Evolutionary conservation across 2,329 filamentous ascomycete species (phyloP).

Genomic region (Biscogniauxia sp.): DNA sequence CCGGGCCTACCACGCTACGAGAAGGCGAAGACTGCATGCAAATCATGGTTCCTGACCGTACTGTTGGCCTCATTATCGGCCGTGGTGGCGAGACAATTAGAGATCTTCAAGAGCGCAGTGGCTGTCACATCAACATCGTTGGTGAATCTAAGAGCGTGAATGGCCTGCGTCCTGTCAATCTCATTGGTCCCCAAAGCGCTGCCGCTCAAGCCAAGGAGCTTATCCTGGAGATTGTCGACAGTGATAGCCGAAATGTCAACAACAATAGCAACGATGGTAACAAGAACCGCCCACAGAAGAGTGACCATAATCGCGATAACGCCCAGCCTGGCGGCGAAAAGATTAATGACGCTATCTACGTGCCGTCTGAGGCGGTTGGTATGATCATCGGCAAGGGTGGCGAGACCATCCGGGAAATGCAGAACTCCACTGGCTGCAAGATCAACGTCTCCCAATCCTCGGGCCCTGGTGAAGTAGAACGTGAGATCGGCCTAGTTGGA

Average conservation of each 20-base stretch:
- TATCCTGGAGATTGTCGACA: slow-evolving; percentile 93
- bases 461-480: slow-evolving; percentile 73
- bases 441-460: slow-evolving; percentile 88
- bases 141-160: slow-evolving; percentile 92
- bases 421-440: slow-evolving; percentile 83
- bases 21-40: slow-evolving; percentile 85
- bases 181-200: slow-evolving; percentile 76
- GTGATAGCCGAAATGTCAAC: slow-evolving; percentile 64
- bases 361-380: slow-evolving; percentile 86
- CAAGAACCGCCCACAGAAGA: slow-evolving; percentile 38
- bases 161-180: slow-evolving; percentile 82
- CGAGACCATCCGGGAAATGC: slow-evolving; percentile 93
- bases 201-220: slow-evolving; percentile 78
- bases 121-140: slow-evolving; percentile 95
- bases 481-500: slow-evolving; percentile 84
- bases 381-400: slow-evolving; percentile 97
- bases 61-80: slow-evolving; percentile 91
- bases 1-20: slow-evolving; percentile 50
- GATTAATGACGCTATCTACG: slow-evolving; percentile 77
- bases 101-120: slow-evolving; percentile 85
- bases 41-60: slow-evolving; percentile 93
- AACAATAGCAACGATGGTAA: slow-evolving; percentile 20
- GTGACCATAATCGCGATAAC: slow-evolving; percentile 41
- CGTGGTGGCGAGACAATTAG: slow-evolving; percentile 90
- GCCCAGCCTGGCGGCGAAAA: slow-evolving; percentile 55